phyloP scores from a whole-genome alignment of 169 alveolate genomes.

The Plasmodium berghei region DNA sequence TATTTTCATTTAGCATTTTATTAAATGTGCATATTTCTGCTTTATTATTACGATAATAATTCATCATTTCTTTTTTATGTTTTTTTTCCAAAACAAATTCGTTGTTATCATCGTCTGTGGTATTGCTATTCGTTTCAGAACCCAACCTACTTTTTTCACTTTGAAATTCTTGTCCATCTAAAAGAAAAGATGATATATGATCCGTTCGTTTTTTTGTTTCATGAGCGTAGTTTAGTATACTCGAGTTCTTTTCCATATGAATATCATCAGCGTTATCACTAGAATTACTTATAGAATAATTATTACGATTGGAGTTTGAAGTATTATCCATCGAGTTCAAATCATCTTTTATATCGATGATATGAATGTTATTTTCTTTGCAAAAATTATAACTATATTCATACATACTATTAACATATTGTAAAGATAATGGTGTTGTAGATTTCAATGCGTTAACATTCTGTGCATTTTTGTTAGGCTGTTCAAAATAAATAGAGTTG shows the following conservation, averaged over 20 bases:
- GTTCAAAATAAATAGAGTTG: too few relatives aligned
- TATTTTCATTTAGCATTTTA: slow-evolving; percentile 35
- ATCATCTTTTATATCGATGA: slow-evolving; percentile 13
- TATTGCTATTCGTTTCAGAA: not conserved
- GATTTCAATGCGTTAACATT: too few relatives aligned
- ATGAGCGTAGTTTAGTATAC: too few relatives aligned
- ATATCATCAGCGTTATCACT: not conserved
- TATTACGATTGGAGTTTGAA: not conserved
- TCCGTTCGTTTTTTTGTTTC: not conserved
- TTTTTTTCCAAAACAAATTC: slow-evolving; percentile 19
- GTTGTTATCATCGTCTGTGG: not conserved
- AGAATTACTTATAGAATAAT: not conserved
- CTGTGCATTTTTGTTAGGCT: too few relatives aligned
- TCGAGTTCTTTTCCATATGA: not conserved
- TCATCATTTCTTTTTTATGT: slow-evolving; percentile 24
- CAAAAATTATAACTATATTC: slow-evolving; percentile 49
- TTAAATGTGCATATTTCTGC: slow-evolving; percentile 20
- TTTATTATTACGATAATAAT: slow-evolving; percentile 24
- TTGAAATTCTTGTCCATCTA: not conserved
- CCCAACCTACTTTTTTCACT: not conserved
- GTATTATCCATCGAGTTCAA: not conserved
- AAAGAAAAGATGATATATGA: not conserved
- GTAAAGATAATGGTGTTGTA: not conserved
- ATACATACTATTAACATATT: slow-evolving; percentile 14
- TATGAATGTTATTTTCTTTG: slow-evolving; percentile 24